Conservation (phyloP, 176 grass and related monocot species). For the Aegilops tauschii region DNA sequence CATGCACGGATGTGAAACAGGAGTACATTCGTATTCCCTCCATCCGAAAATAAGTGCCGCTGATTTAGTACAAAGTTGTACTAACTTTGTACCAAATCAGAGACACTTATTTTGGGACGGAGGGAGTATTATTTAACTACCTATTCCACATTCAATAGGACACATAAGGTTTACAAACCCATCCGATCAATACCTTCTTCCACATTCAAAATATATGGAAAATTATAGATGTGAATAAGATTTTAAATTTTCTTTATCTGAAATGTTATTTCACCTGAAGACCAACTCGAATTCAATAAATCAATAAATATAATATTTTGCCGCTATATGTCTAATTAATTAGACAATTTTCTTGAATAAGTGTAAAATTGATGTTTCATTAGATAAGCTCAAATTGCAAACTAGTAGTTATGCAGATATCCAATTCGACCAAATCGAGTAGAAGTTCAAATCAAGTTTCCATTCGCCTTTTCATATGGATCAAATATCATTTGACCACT, state of each 20-base stretch:
- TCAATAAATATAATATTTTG: not conserved
- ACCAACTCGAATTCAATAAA: not conserved
- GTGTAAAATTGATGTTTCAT: not conserved
- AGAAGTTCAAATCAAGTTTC: not conserved
- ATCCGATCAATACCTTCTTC: conserved; percentile 1
- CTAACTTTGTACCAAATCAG: too few relatives aligned
- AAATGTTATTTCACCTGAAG: not conserved
- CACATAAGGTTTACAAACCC: not conserved
- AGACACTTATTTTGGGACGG: too few relatives aligned
- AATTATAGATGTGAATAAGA: not conserved
- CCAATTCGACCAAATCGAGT: not conserved
- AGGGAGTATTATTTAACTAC: not conserved
- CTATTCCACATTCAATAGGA: not conserved
- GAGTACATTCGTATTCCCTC: not conserved
- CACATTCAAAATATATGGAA: not conserved
- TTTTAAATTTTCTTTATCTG: not conserved
- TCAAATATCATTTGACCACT: not conserved
- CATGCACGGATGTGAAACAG: not conserved
- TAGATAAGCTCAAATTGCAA: not conserved
- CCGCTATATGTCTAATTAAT: not conserved
- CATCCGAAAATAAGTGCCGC: too few relatives aligned
- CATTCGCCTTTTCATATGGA: not conserved
- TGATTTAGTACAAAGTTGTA: too few relatives aligned
- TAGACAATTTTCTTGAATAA: not conserved
- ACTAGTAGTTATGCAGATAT: not conserved